Evolutionary conservation across 805 yeast species (phyloP).

Genomic region (Sugiyamaella floridensis): DNA sequence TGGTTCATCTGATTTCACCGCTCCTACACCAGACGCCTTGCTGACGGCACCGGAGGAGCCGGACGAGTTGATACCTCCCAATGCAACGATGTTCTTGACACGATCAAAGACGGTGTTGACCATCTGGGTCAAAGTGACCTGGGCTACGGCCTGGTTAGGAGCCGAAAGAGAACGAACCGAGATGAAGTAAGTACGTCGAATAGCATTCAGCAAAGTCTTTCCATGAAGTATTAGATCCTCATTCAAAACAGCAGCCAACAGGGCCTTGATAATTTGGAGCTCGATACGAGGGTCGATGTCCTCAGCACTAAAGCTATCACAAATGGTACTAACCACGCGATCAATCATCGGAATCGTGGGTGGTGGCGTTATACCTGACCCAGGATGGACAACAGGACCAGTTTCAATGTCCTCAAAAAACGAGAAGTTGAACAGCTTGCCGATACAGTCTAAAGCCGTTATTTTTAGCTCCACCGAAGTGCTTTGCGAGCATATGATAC

Average conservation of each 20-base stretch:
- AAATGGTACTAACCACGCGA: conserved; percentile 75
- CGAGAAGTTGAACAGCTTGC: conserved; percentile 83
- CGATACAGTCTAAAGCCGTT: conserved; percentile 74
- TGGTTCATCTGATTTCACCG: neutral
- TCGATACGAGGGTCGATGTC: conserved; percentile 86
- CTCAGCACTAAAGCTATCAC: conserved; percentile 84
- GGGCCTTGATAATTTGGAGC: conserved; percentile 85
- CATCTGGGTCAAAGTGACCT: conserved; percentile 88
- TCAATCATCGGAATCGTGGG: conserved; percentile 59
- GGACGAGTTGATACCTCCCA: neutral
- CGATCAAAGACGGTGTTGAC: conserved; percentile 80
- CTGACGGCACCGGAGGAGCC: neutral
- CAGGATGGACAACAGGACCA: conserved; percentile 28
- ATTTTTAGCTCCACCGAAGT: conserved; percentile 58
- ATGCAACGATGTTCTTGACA: conserved; percentile 36
- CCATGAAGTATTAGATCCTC: conserved; percentile 85
- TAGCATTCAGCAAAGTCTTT: conserved; percentile 76
- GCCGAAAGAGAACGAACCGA: conserved; percentile 78
- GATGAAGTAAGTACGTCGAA: conserved; percentile 88
- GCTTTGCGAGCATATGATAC: conserved; percentile 61
- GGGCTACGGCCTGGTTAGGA: conserved; percentile 87
- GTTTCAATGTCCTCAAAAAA: conserved; percentile 44
- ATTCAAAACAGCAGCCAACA: conserved; percentile 80
- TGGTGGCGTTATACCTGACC: conserved; percentile 44
- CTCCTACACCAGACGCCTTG: neutral